phyloP scores from a whole-genome alignment of 148 eudicot genomes.

The Amaranthus cruentus region DNA sequence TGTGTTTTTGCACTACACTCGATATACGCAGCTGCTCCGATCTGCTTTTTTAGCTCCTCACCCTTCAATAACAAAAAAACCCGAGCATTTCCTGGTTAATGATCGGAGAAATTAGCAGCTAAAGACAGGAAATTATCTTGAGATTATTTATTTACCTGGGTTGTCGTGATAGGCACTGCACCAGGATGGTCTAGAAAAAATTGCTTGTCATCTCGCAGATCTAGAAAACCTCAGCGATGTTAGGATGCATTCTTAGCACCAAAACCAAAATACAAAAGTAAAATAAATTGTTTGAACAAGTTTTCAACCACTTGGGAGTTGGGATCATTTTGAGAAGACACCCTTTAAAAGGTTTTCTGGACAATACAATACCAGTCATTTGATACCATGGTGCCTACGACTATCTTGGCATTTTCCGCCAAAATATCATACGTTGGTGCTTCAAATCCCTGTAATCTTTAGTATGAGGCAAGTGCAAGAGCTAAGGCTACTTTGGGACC shows the following conservation, averaged over 20 bases:
- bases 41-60: constrained; percentile 69
- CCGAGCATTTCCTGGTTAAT: background rate
- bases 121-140: background rate
- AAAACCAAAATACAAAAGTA: background rate
- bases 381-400: too few relatives aligned
- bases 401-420: too few relatives aligned
- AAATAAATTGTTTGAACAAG: too few relatives aligned
- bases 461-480: too few relatives aligned
- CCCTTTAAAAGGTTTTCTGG: too few relatives aligned
- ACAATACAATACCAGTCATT: too few relatives aligned
- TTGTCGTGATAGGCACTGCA: constrained; percentile 68
- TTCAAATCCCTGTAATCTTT: too few relatives aligned
- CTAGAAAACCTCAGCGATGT: constrained; percentile 27
- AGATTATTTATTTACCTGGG: constrained; percentile 44
- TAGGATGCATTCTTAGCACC: background rate
- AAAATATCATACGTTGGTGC: too few relatives aligned
- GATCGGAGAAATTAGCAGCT: background rate
- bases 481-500: too few relatives aligned
- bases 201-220: constrained; percentile 82
- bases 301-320: too few relatives aligned
- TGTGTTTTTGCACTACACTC: constrained; percentile 89
- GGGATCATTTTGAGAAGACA: too few relatives aligned
- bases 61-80: constrained; percentile 38
- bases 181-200: constrained; percentile 79
- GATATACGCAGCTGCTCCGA: constrained; percentile 77